A percentile compares a stretch with the other conserved stretches of the same genome.
These are phyloP conservation scores for Carex kokanica DNA, from an alignment of 176 grass and related monocot species.

Conservation along the genomic window DNA sequence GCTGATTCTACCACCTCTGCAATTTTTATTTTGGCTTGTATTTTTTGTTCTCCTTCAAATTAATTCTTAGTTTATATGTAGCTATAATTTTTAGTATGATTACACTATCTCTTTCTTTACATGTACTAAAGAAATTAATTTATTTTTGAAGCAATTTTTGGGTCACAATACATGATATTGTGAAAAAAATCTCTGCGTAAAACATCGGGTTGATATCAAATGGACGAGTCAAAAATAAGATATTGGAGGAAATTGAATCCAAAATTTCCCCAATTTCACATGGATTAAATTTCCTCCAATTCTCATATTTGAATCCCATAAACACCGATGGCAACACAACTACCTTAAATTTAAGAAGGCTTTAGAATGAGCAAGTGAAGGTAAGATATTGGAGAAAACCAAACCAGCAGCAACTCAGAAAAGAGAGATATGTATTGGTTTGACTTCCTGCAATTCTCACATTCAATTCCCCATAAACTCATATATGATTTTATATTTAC, in stretches of 20 bases:
- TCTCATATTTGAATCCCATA: slow-evolving; percentile 11
- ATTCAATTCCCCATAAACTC: too few relatives aligned
- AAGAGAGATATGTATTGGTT: too few relatives aligned
- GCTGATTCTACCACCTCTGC: slow-evolving; percentile 5
- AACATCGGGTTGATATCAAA: neutral
- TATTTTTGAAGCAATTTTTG: neutral
- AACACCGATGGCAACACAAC: too few relatives aligned
- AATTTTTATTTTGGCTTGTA: slow-evolving; percentile 21
- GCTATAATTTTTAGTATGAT: neutral
- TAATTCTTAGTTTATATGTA: neutral
- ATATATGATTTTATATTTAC: too few relatives aligned
- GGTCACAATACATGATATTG: neutral
- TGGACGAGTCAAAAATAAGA: neutral
- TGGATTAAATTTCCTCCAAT: slow-evolving; percentile 1
- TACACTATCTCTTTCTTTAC: neutral
- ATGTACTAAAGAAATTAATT: neutral
- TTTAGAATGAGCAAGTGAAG: too few relatives aligned
- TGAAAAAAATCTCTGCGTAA: neutral
- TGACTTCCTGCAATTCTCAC: too few relatives aligned
- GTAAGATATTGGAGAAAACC: too few relatives aligned
- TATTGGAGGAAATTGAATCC: neutral
- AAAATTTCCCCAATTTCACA: neutral
- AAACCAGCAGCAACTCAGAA: too few relatives aligned
- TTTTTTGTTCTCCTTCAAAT: slow-evolving; percentile 22
- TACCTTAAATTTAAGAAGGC: too few relatives aligned